A percentile compares a stretch with the other conserved stretches of the same genome.
phyloP scores from a whole-genome alignment of 306 rosid genomes.

The Elaeagnus macrophylla region DNA sequence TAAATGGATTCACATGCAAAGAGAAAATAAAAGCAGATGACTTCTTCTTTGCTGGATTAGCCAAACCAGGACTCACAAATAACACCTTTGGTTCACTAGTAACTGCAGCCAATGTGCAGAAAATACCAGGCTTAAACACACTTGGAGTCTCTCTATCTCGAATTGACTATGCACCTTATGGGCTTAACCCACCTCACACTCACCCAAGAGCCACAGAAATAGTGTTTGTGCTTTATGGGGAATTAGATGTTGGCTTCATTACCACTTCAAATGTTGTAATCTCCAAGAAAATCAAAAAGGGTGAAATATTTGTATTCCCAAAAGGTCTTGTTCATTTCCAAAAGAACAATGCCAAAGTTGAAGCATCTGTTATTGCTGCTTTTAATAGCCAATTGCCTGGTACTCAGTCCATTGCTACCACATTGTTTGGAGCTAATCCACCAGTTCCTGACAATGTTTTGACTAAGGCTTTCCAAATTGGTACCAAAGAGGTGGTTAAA shows the following conservation, averaged over 20 bases:
- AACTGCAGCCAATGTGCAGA: conserved; percentile 58
- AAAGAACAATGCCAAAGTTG: conserved; percentile 48
- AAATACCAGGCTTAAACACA: conserved; percentile 80
- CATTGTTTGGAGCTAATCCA: conserved; percentile 60
- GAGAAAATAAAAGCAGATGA: conserved; percentile 40
- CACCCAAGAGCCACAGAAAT: conserved; percentile 94
- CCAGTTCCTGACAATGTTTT: conserved; percentile 59
- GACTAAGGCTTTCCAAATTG: conserved; percentile 50
- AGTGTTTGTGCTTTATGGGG: conserved; percentile 60
- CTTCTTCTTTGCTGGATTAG: conserved; percentile 53
- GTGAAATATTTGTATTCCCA: conserved; percentile 78
- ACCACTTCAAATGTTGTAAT: conserved; percentile 57
- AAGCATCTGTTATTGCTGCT: conserved; percentile 60
- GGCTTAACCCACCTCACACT: conserved; percentile 88
- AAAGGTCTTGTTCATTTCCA: conserved; percentile 74
- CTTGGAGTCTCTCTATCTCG: conserved; percentile 72
- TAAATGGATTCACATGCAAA: conserved; percentile 80
- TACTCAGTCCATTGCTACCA: conserved; percentile 42
- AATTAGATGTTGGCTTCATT: conserved; percentile 70
- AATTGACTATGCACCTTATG: conserved; percentile 80
- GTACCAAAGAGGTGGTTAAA: conserved; percentile 49
- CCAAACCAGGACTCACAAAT: conserved; percentile 63
- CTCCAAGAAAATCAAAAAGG: conserved; percentile 52
- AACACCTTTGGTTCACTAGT: conserved; percentile 58
- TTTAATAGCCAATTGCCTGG: conserved; percentile 89